Percentiles rank a stretch among this genome's conserved stretches.
These are phyloP conservation scores for Fusarium sp. DNA, from an alignment of 2,329 filamentous ascomycete genomes.

Conservation along the genomic window DNA sequence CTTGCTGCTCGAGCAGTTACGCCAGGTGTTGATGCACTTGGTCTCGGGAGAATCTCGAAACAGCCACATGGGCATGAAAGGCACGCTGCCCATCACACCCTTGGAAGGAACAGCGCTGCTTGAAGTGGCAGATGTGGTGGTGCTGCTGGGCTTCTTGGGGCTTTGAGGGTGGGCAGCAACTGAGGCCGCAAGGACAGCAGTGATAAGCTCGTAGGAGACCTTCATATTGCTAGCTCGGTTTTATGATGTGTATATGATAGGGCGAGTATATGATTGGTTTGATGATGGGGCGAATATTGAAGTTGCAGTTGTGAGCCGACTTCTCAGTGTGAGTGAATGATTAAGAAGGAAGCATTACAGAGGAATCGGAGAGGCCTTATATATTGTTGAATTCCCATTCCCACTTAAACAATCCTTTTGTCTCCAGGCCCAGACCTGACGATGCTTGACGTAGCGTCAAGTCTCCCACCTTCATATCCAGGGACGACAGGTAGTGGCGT, in stretches of 20 bases:
- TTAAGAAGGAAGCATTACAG: fast-evolving
- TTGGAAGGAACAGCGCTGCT: neutral
- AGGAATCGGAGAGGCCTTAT: neutral
- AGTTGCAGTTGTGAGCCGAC: neutral
- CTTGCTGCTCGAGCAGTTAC: conserved; percentile 12
- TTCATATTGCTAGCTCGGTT: neutral
- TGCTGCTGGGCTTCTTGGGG: neutral
- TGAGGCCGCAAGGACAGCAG: conserved; percentile 8
- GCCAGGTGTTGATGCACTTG: conserved; percentile 23
- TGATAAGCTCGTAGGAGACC: conserved; percentile 12
- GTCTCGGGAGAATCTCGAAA: conserved; percentile 1
- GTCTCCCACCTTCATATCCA: neutral
- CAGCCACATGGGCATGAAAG: conserved; percentile 20
- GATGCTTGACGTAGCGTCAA: conserved; percentile 11
- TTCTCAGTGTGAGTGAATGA: neutral
- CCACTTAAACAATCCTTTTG: neutral
- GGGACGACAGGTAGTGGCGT: conserved; percentile 5
- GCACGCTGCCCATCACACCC: neutral
- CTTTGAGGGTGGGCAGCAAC: conserved; percentile 8
- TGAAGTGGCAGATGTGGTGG: neutral
- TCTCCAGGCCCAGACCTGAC: neutral
- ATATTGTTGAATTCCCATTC: neutral
- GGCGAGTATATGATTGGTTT: neutral
- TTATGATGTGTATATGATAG: neutral
- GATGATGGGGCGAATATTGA: neutral